Conservation (phyloP, 192 early-diverging fungal species). For the Phlyctochytrium bullatum region DNA sequence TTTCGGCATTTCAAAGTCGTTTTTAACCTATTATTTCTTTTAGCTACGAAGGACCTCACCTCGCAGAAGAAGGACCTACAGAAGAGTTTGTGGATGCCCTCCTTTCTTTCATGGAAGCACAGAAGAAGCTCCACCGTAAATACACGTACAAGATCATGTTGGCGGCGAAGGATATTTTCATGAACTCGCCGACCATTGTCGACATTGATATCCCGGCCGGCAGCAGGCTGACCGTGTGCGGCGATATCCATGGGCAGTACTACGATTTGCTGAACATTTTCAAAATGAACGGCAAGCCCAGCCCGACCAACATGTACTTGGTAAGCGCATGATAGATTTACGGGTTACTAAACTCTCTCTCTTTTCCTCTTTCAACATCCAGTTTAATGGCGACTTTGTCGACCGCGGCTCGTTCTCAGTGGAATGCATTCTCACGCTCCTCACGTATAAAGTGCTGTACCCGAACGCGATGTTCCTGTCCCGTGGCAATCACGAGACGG, state of each 20-base stretch:
- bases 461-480: constrained; percentile 81
- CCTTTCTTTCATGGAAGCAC: constrained; percentile 75
- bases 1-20: neutral
- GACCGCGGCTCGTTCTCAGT: constrained; percentile 97
- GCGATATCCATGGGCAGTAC: constrained; percentile 98
- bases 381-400: constrained; percentile 99
- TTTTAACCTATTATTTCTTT: too few relatives aligned
- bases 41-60: constrained; percentile 81
- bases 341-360: neutral
- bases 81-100: constrained; percentile 76
- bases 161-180: constrained; percentile 71
- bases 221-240: constrained; percentile 85
- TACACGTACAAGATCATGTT: constrained; percentile 86
- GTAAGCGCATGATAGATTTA: constrained; percentile 1
- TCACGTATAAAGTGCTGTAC: constrained; percentile 87
- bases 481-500: constrained; percentile 97
- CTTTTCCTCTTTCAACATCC: constrained; percentile 7
- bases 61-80: constrained; percentile 69
- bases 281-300: constrained; percentile 87
- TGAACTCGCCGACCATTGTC: constrained; percentile 74
- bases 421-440: constrained; percentile 91
- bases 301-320: constrained; percentile 71
- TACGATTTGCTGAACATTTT: constrained; percentile 98
- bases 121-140: constrained; percentile 89
- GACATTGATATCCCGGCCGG: constrained; percentile 78